phyloP scores from a whole-genome alignment of 23 red algal species.

The Chondrus crispus region DNA sequence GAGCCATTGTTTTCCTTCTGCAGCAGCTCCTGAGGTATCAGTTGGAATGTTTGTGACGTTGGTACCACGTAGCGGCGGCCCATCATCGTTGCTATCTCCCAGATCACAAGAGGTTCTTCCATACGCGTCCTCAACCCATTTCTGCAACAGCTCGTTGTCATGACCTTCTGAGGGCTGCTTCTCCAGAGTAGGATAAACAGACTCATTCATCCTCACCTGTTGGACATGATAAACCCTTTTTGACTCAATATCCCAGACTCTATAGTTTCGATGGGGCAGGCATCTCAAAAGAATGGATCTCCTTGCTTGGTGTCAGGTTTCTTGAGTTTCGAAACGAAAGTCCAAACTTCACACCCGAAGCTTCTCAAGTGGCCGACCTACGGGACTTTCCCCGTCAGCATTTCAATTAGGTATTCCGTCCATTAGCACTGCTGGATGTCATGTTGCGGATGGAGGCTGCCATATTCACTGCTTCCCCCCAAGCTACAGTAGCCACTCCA shows the following conservation, averaged over 20 bases:
- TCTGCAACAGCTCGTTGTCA: too few species aligned
- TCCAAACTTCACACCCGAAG: slow-evolving; percentile 14
- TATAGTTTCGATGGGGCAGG: background rate
- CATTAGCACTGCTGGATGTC: background rate
- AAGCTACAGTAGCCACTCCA: background rate
- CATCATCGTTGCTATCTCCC: too few species aligned
- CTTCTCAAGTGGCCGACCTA: background rate
- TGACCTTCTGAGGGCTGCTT: too few species aligned
- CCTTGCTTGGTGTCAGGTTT: slow-evolving; percentile 10
- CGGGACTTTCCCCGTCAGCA: background rate
- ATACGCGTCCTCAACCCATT: too few species aligned
- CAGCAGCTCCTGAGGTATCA: too few species aligned
- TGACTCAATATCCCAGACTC: background rate
- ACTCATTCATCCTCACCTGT: background rate
- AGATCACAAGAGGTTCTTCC: too few species aligned
- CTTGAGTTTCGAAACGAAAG: background rate
- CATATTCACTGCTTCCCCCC: background rate
- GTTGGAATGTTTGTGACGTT: too few species aligned
- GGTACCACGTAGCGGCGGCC: too few species aligned
- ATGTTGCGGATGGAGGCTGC: background rate
- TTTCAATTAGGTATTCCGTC: background rate
- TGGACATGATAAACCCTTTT: background rate
- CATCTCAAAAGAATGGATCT: background rate
- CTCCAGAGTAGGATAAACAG: background rate
- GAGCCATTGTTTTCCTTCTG: too few species aligned